Conservation (phyloP, 345 rosid species). For the Physaria fendleri region DNA sequence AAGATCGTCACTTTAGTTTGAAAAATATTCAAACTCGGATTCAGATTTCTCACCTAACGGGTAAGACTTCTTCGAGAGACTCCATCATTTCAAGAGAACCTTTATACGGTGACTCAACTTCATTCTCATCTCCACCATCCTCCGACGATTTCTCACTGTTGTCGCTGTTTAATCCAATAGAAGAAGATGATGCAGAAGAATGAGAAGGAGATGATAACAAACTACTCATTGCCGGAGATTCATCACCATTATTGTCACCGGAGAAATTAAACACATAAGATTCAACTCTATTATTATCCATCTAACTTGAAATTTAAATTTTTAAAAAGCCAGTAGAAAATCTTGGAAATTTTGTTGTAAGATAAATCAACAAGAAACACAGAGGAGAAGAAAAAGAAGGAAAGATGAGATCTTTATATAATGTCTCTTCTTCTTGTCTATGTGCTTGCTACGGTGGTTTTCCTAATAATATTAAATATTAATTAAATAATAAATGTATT, state of each 20-base stretch:
- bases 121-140: slow-evolving; percentile 39
- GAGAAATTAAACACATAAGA: slow-evolving; percentile 22
- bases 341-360: not conserved
- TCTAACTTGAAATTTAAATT: slow-evolving; percentile 27
- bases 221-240: not conserved
- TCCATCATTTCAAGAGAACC: slow-evolving; percentile 50
- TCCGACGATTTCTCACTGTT: slow-evolving; percentile 22
- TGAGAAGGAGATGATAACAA: too few species aligned
- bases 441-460: slow-evolving; percentile 13
- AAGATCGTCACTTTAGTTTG: not conserved
- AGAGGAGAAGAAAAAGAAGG: not conserved
- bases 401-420: slow-evolving; percentile 29
- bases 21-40: too few species aligned
- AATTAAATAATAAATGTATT: too few species aligned
- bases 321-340: too few species aligned
- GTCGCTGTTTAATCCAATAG: slow-evolving; percentile 60
- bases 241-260: slow-evolving; percentile 4
- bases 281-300: slow-evolving; percentile 30
- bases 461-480: too few species aligned
- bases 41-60: slow-evolving; percentile 45
- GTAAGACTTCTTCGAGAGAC: slow-evolving; percentile 55
- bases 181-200: slow-evolving; percentile 43
- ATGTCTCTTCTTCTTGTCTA: not conserved
- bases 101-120: slow-evolving; percentile 54
- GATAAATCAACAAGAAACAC: not conserved